phyloP scores from a whole-genome alignment of 805 yeast genomes.

The Kazachstania viticola region DNA sequence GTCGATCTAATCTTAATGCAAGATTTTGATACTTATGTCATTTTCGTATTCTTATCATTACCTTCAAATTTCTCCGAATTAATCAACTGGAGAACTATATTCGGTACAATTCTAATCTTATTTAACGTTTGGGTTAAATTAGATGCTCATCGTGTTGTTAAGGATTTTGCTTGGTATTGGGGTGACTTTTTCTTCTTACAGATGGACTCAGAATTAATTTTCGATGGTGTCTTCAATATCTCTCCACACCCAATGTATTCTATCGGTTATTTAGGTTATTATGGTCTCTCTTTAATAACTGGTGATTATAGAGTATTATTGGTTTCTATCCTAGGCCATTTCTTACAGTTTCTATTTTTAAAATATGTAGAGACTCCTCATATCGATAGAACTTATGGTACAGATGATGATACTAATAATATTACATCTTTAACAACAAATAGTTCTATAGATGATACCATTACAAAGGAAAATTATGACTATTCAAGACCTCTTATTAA shows the following conservation, averaged over 20 bases:
- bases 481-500: conserved; percentile 47
- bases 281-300: conserved; percentile 69
- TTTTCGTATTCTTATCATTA: conserved; percentile 41
- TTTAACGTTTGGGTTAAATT: conserved; percentile 78
- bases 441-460: conserved; percentile 25
- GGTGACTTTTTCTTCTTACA: conserved; percentile 83
- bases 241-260: conserved; percentile 93
- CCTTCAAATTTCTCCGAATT: conserved; percentile 32
- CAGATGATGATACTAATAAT: conserved; percentile 28
- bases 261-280: conserved; percentile 78
- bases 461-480: conserved; percentile 32
- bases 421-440: no score
- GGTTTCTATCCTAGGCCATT: conserved; percentile 65
- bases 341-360: conserved; percentile 63
- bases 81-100: conserved; percentile 38
- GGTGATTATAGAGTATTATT: conserved; percentile 59
- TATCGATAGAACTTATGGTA: conserved; percentile 66
- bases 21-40: conserved; percentile 66
- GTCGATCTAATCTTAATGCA: conserved; percentile 79
- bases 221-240: conserved; percentile 82
- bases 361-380: conserved; percentile 76
- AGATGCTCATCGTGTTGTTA: conserved; percentile 79
- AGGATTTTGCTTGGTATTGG: conserved; percentile 93
- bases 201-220: conserved; percentile 53
- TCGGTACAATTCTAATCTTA: conserved; percentile 51